Evolutionary conservation across 768 basidiomycete species (phyloP), one percentile per base, ranked within the genome.

Genomic region (Boletus speciosus): DNA sequence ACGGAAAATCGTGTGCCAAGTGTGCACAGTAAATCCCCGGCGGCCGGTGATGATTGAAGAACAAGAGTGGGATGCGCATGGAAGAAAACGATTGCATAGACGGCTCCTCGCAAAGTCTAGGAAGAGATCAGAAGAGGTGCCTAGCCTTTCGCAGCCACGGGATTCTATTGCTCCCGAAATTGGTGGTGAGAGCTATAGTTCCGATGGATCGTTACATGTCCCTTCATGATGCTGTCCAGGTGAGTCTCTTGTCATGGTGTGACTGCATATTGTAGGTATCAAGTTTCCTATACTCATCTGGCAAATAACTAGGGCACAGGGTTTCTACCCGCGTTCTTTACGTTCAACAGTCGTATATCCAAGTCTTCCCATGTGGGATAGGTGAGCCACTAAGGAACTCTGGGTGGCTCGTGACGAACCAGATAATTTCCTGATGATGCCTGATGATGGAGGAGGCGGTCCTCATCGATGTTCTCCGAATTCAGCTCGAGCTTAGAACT

Each of bases 1-100:
- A 47, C 80, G 74, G 51, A 85, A 84, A 59, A 64, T 78, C 6
- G 70, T 81, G 5, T 93, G 90, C 66, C 62, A 76, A 3, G 66
- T 77, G 10, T 93, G 90, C 61, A 90, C 90, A 9, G 51, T 65
- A 4, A 73, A 88, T 51, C 61, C 74, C 2, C 68, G 76, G 21
- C 74, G 76, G 25, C 90, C 90, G 0, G 68, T 82, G 14, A 79
- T 88, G 75, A 80, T 93, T 70, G 79, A 89, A 46, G 77, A 75
- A 9, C 52, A 54, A 10, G 68, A 78, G 45, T 86, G 87, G 83
- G 73, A 76, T 2, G 69, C 67, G 1, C 90, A 93, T 65, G 67
- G 74, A 34, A 71, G 70, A n/a, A 82, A 82, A 7, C 79, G 81
- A 16, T 44, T 67, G 10, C 89, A 91, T 65, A 76, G 75, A 59